Evolutionary conservation across 495 filamentous ascomycete species (phyloP), one percentile per base, ranked within the genome.

Genomic region (Hyaloscypha finlandica): DNA sequence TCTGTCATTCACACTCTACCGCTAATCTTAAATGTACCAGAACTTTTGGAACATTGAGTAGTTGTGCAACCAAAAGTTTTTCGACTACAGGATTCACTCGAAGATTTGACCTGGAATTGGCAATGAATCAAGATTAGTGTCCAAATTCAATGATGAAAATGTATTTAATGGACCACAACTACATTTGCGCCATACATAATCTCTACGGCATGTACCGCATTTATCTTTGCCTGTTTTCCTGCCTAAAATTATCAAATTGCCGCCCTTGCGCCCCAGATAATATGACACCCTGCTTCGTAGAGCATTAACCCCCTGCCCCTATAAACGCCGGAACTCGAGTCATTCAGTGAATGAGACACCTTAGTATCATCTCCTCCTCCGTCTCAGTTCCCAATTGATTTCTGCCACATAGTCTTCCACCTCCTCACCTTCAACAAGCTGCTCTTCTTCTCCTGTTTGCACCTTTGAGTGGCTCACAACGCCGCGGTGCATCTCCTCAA

Each of bases 351-450:
- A 59, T 58, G 19, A 31, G 55, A 19, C 19, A 59, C 16, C 16
- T 16, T 16, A 19, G 8, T 31, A 9, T 65, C 45, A 59, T 32
- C 60, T 61, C 45, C 64, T 56, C 51, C 64, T 54, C 56, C 68
- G 56, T 32, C 52, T 68, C n/a, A 73, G 59, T 32, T 73, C 71
- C 71, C 71, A 73, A 29, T 79, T 79, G 37, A 75, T 76, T 33
- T 83, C 79, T 12, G 42, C 42, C 11, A 48, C 42, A 48, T 48
- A 48, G 42, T 48, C 42, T 48, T 72, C 55, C 22, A 42, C 68
- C 39, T 68, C 71, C 19, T 66, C 33, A 19, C 76, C 82, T 22
- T 75, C 73, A 6, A 62, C 70, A 48, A 55, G 20, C 19, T 67
- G 53, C 16, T 71, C 69, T 30, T 60, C 20, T 51, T 25, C 33